Evolutionary conservation across 1,139 yeast genomes (phyloP).

Genomic region (Scheffersomyces parashehatae): DNA sequence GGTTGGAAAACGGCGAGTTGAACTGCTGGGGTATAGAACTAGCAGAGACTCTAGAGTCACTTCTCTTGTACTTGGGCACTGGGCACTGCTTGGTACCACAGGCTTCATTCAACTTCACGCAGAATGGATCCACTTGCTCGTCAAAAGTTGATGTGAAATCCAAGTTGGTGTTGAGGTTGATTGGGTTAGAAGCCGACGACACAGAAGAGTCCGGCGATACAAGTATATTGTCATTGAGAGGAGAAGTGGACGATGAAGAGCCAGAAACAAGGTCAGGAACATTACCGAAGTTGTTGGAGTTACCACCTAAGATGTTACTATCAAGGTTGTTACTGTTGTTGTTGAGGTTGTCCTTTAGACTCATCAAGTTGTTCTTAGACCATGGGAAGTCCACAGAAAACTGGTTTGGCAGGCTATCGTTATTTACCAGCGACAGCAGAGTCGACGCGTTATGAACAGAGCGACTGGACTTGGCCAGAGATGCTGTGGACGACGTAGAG

Average conservation of each 20-base stretch:
- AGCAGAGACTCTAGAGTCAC: conserved; percentile 12
- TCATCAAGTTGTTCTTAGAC: conserved; percentile 26
- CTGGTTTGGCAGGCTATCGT: conserved; percentile 10
- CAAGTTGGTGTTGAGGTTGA: conserved; percentile 8
- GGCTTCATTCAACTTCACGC: conserved; percentile 72
- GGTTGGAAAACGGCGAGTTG: conserved; percentile 22
- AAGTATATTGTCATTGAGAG: conserved; percentile 40
- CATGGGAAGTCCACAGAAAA: conserved; percentile 37
- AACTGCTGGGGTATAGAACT: conserved; percentile 6
- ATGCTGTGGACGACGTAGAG: conserved; percentile 9
- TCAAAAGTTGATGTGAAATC: conserved; percentile 32
- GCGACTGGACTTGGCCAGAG: conserved; percentile 16
- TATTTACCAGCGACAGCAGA: conserved; percentile 8
- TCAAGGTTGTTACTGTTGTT: neutral
- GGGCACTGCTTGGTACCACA: conserved; percentile 82
- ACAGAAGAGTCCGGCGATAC: conserved; percentile 38
- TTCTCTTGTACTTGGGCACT: conserved; percentile 50
- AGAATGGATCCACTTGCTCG: conserved; percentile 60
- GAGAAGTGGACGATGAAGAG: conserved; percentile 38
- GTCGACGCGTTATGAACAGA: conserved; percentile 10
- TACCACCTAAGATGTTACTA: conserved; percentile 1
- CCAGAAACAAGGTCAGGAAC: conserved; percentile 40
- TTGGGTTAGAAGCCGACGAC: conserved; percentile 3
- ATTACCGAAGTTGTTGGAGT: conserved; percentile 10
- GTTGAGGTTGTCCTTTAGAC: conserved; percentile 3